Percentiles rank a stretch among this genome's conserved stretches.
Evolutionary conservation across 164 flowering plant genomes (phyloP).

Genomic region (Piper longum): DNA sequence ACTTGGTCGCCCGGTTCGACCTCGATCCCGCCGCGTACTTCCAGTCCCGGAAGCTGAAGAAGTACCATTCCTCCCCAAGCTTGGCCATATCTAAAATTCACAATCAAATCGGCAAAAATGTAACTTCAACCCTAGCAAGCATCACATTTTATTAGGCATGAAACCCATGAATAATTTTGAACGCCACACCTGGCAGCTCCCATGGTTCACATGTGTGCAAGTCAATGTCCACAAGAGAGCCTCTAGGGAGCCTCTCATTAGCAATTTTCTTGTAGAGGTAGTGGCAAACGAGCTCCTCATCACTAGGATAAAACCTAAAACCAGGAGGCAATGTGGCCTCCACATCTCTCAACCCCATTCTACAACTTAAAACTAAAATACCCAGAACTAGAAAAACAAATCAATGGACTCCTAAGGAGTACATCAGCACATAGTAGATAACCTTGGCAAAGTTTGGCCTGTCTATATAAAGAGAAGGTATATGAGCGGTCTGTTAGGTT

Average conservation of each 20-base stretch:
- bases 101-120: neutral
- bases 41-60: constrained; percentile 79
- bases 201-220: constrained; percentile 89
- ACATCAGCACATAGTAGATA: neutral
- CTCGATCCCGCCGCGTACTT: constrained; percentile 71
- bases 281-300: constrained; percentile 75
- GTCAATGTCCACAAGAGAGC: constrained; percentile 65
- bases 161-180: neutral
- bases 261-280: constrained; percentile 60
- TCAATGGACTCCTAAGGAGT: neutral
- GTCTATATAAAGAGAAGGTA: constrained; percentile 3
- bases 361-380: neutral
- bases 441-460: neutral
- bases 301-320: constrained; percentile 72
- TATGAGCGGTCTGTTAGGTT: constrained; percentile 9
- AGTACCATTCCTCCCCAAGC: constrained; percentile 79
- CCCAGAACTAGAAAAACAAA: neutral
- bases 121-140: neutral
- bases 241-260: constrained; percentile 36
- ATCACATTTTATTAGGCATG: neutral
- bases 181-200: constrained; percentile 68
- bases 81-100: constrained; percentile 52
- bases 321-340: constrained; percentile 80
- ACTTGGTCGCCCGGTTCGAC: constrained; percentile 58
- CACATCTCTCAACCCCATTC: constrained; percentile 59